Evolutionary conservation across 371 early-diverging fungal species (phyloP).

Genomic region (Mortierella sp.): DNA sequence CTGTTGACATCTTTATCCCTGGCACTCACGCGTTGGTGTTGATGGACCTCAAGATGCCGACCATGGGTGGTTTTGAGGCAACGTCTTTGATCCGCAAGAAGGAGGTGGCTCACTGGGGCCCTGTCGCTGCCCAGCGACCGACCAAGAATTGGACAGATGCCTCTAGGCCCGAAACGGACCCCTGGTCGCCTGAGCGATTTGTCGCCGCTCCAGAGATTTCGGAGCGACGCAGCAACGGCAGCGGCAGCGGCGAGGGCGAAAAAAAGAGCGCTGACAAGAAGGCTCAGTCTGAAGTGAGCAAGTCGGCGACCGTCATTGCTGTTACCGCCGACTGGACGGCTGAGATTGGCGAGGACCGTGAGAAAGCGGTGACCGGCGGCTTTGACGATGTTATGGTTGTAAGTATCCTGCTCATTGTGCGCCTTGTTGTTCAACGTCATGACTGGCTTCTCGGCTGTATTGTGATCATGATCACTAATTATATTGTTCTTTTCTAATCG

Average conservation of each 20-base stretch:
- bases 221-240: slow-evolving; percentile 14
- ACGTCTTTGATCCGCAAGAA: slow-evolving; percentile 44
- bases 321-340: slow-evolving; percentile 49
- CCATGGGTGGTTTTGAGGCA: slow-evolving; percentile 48
- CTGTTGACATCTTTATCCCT: slow-evolving; percentile 40
- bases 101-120: slow-evolving; percentile 30
- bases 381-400: slow-evolving; percentile 56
- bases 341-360: slow-evolving; percentile 53
- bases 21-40: slow-evolving; percentile 37
- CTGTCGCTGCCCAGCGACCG: not conserved
- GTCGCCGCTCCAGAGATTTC: slow-evolving; percentile 18
- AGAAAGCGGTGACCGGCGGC: slow-evolving; percentile 35
- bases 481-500: not conserved
- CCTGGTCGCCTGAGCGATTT: slow-evolving; percentile 47
- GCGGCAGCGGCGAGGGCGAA: not conserved
- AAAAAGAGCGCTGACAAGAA: not conserved
- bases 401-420: not conserved
- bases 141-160: slow-evolving; percentile 11
- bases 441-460: not conserved
- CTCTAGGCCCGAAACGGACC: slow-evolving; percentile 5
- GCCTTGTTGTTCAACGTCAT: not conserved
- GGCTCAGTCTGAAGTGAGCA: not conserved
- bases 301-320: slow-evolving; percentile 41
- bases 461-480: not conserved
- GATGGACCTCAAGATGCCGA: slow-evolving; percentile 58